A percentile compares a stretch with the other conserved stretches of the same genome.
Conservation (phyloP, 768 basidiomycete species). For the Mycena chlorophos region DNA sequence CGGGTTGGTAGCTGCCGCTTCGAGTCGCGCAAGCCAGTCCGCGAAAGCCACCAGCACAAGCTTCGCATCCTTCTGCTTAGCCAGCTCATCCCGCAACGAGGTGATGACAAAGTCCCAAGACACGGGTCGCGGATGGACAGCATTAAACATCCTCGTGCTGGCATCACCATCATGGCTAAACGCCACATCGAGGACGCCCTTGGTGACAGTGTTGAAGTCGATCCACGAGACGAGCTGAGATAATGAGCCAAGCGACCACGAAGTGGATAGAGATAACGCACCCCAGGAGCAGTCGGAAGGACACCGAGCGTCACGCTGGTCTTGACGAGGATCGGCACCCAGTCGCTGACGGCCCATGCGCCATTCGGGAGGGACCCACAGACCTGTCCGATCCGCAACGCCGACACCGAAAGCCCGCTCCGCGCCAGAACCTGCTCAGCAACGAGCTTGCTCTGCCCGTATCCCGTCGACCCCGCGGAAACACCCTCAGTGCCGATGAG, state of each 20-base stretch:
- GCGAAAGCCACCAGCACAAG: slow-evolving; percentile 21
- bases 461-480: slow-evolving; percentile 15
- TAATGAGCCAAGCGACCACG: neutral
- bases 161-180: slow-evolving; percentile 16
- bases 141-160: slow-evolving; percentile 28
- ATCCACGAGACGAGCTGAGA: slow-evolving; percentile 37
- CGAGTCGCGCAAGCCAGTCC: slow-evolving; percentile 25
- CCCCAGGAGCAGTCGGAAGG: slow-evolving; percentile 30
- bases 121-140: slow-evolving; percentile 38
- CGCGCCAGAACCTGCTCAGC: slow-evolving; percentile 23
- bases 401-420: slow-evolving; percentile 18
- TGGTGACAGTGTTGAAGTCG: slow-evolving; percentile 30
- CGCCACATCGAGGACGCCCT: slow-evolving; percentile 33
- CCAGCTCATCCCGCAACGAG: slow-evolving; percentile 13
- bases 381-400: slow-evolving; percentile 38
- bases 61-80: neutral
- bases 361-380: slow-evolving; percentile 35
- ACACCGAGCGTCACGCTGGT: slow-evolving; percentile 30
- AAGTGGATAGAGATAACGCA: slow-evolving; percentile 16
- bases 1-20: slow-evolving; percentile 11
- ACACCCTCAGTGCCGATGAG: slow-evolving; percentile 6
- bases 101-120: slow-evolving; percentile 30
- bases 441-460: slow-evolving; percentile 24
- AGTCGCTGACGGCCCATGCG: slow-evolving; percentile 37
- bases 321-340: slow-evolving; percentile 39